Conservation (phyloP, 1,284 basidiomycete species). For the Inonotus obliquus region DNA sequence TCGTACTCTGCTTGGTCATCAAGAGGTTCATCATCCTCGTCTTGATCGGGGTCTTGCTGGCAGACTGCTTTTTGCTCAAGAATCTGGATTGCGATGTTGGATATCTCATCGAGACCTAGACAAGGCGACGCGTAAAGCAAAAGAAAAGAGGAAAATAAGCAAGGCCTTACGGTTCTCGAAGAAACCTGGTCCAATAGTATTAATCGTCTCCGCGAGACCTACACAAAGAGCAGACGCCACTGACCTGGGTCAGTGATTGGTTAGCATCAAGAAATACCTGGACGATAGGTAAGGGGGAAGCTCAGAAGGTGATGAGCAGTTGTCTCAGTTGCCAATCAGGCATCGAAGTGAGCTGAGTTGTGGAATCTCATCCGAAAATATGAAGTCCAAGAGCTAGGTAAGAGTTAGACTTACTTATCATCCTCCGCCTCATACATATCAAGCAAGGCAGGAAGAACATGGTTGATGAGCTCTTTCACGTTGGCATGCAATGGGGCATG, state of each 20-base stretch:
- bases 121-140: background rate
- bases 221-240: conserved; percentile 86
- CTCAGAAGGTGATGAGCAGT: conserved; percentile 35
- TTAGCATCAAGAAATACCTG: conserved; percentile 22
- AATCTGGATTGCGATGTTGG: conserved; percentile 75
- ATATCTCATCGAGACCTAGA: conserved; percentile 76
- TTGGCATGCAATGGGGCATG: conserved; percentile 65
- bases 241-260: conserved; percentile 51
- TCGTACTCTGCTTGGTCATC: conserved; percentile 96
- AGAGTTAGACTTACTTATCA: conserved; percentile 78
- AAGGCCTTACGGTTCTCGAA: conserved; percentile 61
- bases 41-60: conserved; percentile 95
- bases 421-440: conserved; percentile 95
- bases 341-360: conserved; percentile 89
- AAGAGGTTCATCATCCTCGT: conserved; percentile 75
- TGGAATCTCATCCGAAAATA: conserved; percentile 52
- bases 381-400: conserved; percentile 4
- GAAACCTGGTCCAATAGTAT: conserved; percentile 85
- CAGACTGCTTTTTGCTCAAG: conserved; percentile 92
- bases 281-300: conserved; percentile 17
- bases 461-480: conserved; percentile 80
- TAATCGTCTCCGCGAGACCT: conserved; percentile 86
- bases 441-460: conserved; percentile 73
- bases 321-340: conserved; percentile 56
- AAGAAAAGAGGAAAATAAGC: conserved; percentile 16